Conservation (phyloP, 2,329 filamentous ascomycete genomes). For the Phialophora tarda region DNA sequence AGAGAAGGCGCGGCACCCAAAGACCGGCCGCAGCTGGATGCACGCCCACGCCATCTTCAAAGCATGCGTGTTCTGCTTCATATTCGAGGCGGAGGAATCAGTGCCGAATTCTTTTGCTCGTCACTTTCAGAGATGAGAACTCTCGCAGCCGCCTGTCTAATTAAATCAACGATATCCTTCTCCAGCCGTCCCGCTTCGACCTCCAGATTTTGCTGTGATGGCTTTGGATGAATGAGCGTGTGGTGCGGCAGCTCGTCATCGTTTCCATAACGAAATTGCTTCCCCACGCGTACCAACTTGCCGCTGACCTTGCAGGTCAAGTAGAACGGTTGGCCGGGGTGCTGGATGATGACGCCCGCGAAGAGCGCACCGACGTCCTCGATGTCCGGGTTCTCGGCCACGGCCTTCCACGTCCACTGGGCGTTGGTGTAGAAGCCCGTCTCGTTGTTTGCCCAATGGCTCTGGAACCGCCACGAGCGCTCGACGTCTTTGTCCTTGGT, state of each 20-base stretch:
- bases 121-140: background rate
- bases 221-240: slow-evolving; percentile 8
- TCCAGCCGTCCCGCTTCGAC: background rate
- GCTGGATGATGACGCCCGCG: slow-evolving; percentile 12
- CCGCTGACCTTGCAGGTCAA: slow-evolving; percentile 12
- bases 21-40: background rate
- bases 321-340: slow-evolving; percentile 15
- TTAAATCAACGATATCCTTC: slow-evolving; percentile 1
- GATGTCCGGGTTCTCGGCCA: slow-evolving; percentile 17
- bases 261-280: slow-evolving; percentile 13
- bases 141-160: background rate
- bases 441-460: slow-evolving; percentile 14
- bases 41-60: background rate
- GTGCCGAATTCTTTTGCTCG: background rate
- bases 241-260: slow-evolving; percentile 8
- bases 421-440: slow-evolving; percentile 10
- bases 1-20: background rate
- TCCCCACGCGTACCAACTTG: slow-evolving; percentile 2
- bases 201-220: slow-evolving; percentile 6
- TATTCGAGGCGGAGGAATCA: background rate
- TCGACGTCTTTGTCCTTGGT: slow-evolving; percentile 16
- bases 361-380: slow-evolving; percentile 13
- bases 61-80: background rate
- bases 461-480: slow-evolving; percentile 7
- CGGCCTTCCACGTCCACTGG: slow-evolving; percentile 15